These are phyloP conservation scores for Rhizomucor miehei DNA, from an alignment of 371 early-diverging fungal genomes.

Conservation along the genomic window DNA sequence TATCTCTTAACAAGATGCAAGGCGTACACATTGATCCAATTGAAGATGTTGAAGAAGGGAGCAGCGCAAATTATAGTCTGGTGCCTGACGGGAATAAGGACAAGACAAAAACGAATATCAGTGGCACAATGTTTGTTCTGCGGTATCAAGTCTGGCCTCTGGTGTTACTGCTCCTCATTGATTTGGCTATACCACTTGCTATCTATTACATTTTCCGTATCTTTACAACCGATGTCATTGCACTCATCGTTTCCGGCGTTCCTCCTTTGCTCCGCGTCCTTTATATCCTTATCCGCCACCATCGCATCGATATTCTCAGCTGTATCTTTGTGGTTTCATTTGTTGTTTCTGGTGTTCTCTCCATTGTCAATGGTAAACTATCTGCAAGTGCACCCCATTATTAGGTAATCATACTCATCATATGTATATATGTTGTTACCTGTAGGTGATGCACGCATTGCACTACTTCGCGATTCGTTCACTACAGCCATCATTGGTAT, in stretches of 20 bases:
- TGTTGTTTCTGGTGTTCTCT: conserved; percentile 37
- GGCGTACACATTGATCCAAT: too few species aligned
- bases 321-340: conserved; percentile 39
- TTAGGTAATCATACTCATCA: not conserved
- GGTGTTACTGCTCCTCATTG: conserved; percentile 17
- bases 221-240: conserved; percentile 26
- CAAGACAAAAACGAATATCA: not conserved
- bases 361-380: conserved; percentile 21
- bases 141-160: not conserved
- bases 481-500: conserved; percentile 33
- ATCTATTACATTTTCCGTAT: conserved; percentile 34
- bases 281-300: conserved; percentile 16
- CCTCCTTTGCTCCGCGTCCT: conserved; percentile 40
- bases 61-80: too few species aligned
- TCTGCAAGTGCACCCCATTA: too few species aligned
- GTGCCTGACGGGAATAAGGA: too few species aligned
- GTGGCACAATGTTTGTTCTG: not conserved
- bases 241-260: conserved; percentile 48
- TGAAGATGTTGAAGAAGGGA: too few species aligned
- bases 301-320: conserved; percentile 40
- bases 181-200: conserved; percentile 33
- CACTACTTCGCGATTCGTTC: conserved; percentile 43
- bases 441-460: conserved; percentile 26
- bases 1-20: too few species aligned
- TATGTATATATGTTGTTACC: not conserved